A percentile compares a stretch with the other conserved stretches of the same genome.
phyloP scores from a whole-genome alignment of 129 eudicot species.

The carrot (Daucus carota) region DH1_v3.0 NC_030385.2:47523001-47523500 shows the following conservation, averaged over 20 bases:
- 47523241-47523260: slow-evolving; percentile 67
- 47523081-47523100: slow-evolving; percentile 89
- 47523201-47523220: slow-evolving; percentile 8
- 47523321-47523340: slow-evolving; percentile 77
- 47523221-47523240: slow-evolving; percentile 13
- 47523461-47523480: slow-evolving; percentile 4
- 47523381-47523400: slow-evolving; percentile 83
- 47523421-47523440: slow-evolving; percentile 76
- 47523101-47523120: slow-evolving; percentile 88
- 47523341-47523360: slow-evolving; percentile 77
- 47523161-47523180: not conserved
- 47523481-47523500: not conserved
- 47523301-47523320: slow-evolving; percentile 75
- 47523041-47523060: slow-evolving; percentile 4
- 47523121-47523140: slow-evolving; percentile 96
- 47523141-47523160: slow-evolving; percentile 91
- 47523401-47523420: slow-evolving; percentile 80
- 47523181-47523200: not conserved
- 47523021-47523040: not conserved
- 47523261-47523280: slow-evolving; percentile 63
- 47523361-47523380: slow-evolving; percentile 85
- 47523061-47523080: slow-evolving; percentile 82
- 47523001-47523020: not conserved
- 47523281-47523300: slow-evolving; percentile 58
- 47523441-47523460: slow-evolving; percentile 72